phyloP scores from a whole-genome alignment of 148 eudicot genomes.

The Vaccinium darrowii region DNA sequence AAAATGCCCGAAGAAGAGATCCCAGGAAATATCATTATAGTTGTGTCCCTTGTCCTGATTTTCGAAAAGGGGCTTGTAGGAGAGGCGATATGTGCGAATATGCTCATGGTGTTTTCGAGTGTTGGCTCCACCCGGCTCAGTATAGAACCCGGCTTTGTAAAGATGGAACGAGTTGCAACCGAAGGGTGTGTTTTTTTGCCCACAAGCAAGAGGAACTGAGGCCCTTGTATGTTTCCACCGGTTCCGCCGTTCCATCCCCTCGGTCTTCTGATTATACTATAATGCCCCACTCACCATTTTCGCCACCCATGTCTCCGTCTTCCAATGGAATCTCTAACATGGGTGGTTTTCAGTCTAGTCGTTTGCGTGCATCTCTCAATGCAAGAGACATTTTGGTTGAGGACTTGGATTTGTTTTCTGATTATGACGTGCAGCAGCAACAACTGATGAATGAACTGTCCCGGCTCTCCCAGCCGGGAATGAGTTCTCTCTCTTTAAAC shows the following conservation, averaged over 20 bases:
- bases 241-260: slow-evolving; percentile 71
- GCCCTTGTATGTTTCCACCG: slow-evolving; percentile 62
- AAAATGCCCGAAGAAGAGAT: slow-evolving; percentile 81
- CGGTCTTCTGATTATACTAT: slow-evolving; percentile 32
- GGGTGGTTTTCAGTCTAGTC: slow-evolving; percentile 70
- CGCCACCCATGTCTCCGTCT: slow-evolving; percentile 82
- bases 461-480: slow-evolving; percentile 31
- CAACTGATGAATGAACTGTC: slow-evolving; percentile 50
- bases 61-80: slow-evolving; percentile 73
- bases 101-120: slow-evolving; percentile 85
- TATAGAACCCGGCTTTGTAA: slow-evolving; percentile 79
- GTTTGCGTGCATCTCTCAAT: slow-evolving; percentile 62
- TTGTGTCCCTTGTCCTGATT: slow-evolving; percentile 90
- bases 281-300: slow-evolving; percentile 51
- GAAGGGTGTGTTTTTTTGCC: slow-evolving; percentile 86
- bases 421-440: slow-evolving; percentile 45
- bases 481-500: slow-evolving; percentile 33
- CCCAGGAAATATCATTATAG: slow-evolving; percentile 81
- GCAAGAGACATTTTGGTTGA: slow-evolving; percentile 59
- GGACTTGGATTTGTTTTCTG: slow-evolving; percentile 30
- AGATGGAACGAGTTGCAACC: slow-evolving; percentile 53
- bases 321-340: slow-evolving; percentile 48
- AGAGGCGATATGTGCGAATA: slow-evolving; percentile 82
- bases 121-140: slow-evolving; percentile 90
- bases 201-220: slow-evolving; percentile 74